Conservation (phyloP, 2,329 filamentous ascomycete species). For the Cryphonectria parasitica region DNA sequence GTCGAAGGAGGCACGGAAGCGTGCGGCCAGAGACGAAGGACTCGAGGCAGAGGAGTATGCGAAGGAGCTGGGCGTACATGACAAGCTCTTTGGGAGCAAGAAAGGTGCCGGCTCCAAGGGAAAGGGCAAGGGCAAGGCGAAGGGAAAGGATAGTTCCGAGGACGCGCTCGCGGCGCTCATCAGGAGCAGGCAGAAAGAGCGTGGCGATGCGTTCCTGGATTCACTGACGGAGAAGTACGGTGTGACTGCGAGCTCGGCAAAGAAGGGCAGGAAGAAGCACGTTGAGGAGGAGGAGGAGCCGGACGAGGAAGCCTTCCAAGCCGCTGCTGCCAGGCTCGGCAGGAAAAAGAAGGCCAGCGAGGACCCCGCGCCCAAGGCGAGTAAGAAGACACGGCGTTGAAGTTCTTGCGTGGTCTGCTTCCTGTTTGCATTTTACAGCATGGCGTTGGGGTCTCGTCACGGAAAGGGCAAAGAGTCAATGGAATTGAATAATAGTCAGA, state of each 20-base stretch:
- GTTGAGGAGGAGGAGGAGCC: constrained; percentile 65
- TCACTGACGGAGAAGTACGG: constrained; percentile 78
- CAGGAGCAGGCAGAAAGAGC: constrained; percentile 67
- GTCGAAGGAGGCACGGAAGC: constrained; percentile 61
- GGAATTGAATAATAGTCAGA: not conserved
- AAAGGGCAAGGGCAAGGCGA: constrained; percentile 35
- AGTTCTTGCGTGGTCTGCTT: constrained; percentile 21
- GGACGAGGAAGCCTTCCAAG: constrained; percentile 65
- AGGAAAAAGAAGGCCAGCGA: constrained; percentile 37
- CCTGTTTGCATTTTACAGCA: not conserved
- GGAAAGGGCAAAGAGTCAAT: not conserved
- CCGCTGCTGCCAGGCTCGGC: constrained; percentile 55
- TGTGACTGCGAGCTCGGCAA: constrained; percentile 43
- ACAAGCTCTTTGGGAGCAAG: constrained; percentile 64
- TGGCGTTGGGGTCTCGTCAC: constrained; percentile 20
- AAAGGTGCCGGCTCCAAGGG: constrained; percentile 48
- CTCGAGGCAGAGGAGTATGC: constrained; percentile 75
- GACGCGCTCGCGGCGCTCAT: constrained; percentile 71
- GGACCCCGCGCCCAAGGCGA: constrained; percentile 22
- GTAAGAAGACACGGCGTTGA: constrained; percentile 31
- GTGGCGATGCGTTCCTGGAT: constrained; percentile 68
- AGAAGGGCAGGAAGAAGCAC: constrained; percentile 54
- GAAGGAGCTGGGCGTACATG: constrained; percentile 74
- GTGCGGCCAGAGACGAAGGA: constrained; percentile 68
- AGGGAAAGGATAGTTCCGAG: constrained; percentile 31